Evolutionary conservation across 2,329 filamentous ascomycete genomes (phyloP).

Genomic region (Diaporthe amygdali): DNA sequence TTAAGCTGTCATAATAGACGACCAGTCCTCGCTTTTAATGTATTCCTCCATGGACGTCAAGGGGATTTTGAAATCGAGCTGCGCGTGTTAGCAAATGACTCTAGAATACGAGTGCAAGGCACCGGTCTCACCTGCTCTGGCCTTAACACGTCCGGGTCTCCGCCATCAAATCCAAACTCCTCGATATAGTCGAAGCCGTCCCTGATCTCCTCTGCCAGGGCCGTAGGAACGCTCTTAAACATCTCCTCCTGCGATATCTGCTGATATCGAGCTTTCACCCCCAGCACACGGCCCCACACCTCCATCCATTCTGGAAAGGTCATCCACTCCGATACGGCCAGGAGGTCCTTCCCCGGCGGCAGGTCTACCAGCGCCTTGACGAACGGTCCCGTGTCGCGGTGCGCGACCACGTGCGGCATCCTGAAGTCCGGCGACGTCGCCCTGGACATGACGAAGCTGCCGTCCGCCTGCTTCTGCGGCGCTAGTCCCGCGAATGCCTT

Average conservation of each 20-base stretch:
- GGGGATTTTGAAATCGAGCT: background rate
- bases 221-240: background rate
- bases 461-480: conserved; percentile 20
- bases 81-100: background rate
- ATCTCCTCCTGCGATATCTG: background rate
- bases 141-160: background rate
- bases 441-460: conserved; percentile 14
- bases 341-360: background rate
- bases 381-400: background rate
- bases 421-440: background rate
- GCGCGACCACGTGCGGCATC: background rate
- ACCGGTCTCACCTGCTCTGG: background rate
- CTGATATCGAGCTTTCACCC: background rate
- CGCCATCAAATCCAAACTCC: background rate
- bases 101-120: background rate
- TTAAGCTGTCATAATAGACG: background rate
- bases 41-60: background rate
- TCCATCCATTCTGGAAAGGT: background rate
- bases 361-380: conserved; percentile 2
- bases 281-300: background rate
- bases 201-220: background rate
- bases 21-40: background rate
- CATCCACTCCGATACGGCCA: background rate
- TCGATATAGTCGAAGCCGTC: background rate
- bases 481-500: conserved; percentile 16